Evolutionary conservation across 371 early-diverging fungal species (phyloP).

Genomic region (Entomophthora muscae): DNA sequence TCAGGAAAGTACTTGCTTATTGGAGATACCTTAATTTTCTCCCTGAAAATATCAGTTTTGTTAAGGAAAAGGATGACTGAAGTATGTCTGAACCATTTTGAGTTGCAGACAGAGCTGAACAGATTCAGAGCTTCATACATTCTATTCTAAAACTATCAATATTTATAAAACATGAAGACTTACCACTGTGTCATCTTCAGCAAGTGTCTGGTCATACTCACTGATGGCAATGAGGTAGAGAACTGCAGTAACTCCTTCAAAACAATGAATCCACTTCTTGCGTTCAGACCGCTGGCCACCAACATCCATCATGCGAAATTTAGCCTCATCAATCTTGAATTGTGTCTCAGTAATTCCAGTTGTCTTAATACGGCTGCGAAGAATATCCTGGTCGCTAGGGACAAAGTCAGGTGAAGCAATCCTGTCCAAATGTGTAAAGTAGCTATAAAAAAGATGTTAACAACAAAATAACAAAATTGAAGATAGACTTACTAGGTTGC

Average conservation of each 20-base stretch:
- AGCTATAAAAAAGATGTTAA: slow-evolving; percentile 23
- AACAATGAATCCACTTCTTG: slow-evolving; percentile 90
- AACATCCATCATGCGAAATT: slow-evolving; percentile 80
- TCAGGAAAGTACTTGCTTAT: slow-evolving; percentile 78
- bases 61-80: slow-evolving; percentile 89
- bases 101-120: slow-evolving; percentile 90
- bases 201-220: slow-evolving; percentile 85
- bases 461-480: neutral
- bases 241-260: slow-evolving; percentile 87
- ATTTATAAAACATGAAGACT: neutral
- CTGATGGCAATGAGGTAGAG: slow-evolving; percentile 84
- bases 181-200: slow-evolving; percentile 82
- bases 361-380: slow-evolving; percentile 64
- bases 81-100: slow-evolving; percentile 79
- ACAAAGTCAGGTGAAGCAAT: slow-evolving; percentile 51
- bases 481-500: slow-evolving; percentile 46
- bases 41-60: slow-evolving; percentile 87
- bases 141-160: slow-evolving; percentile 26
- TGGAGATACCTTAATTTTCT: slow-evolving; percentile 59
- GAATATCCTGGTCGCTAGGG: slow-evolving; percentile 75
- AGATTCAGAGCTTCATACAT: slow-evolving; percentile 90
- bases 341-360: slow-evolving; percentile 77
- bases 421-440: slow-evolving; percentile 73
- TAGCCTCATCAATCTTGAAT: slow-evolving; percentile 58
- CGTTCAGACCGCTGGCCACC: slow-evolving; percentile 85